Base-by-base conservation (phyloP, 345 rosid species). In the Combretum micranthum region DNA sequence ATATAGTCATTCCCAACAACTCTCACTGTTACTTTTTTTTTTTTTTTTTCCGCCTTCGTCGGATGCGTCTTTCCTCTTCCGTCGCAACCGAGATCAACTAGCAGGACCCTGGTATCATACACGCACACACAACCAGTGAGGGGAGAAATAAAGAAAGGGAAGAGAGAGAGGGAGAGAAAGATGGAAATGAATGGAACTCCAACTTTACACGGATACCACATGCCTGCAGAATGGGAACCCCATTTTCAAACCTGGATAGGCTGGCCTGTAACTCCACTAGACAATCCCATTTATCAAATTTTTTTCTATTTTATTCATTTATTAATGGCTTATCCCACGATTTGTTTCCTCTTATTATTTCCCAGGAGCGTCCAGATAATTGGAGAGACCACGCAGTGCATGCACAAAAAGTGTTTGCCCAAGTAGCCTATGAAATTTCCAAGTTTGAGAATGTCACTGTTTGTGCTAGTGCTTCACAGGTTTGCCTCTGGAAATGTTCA, bases 201-300 rank as follows among this genome's bases (percentile, higher is more conserved):
- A 32, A 73, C 55, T 60, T 56, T 57, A 46, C 84, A 74, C 62
- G 96, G 97, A 44, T 89, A 26, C 56, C 71, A 52, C 57, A 93
- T 93, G 99, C 97, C 97, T 64, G 99, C 97, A 51, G 97, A 93
- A 72, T 93, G 97, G 97, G 97, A 86, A 64, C 65, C 80, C 62
- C 99, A 93, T 70, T 85, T 89, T 0, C 91, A 76, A 63, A 73
- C 83, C 67, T 93, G 99, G 99, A 86, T 89, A 75, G 99, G 96
- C 42, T 89, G 99, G 99, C 99, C 99, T 65, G 99, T 93, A 72
- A 72, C 32, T 16, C 18, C 53, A 25, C 32, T 25, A 8, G 13
- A 48, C 53, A 26, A 23, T 4, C 15, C 4, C 15, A 44, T 10
- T 53, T 26, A 17, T 22, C 20, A 48, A 23, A 0, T 19, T 22